phyloP scores from a whole-genome alignment of 192 early-diverging fungal genomes.

The Coemansia sp. region DNA sequence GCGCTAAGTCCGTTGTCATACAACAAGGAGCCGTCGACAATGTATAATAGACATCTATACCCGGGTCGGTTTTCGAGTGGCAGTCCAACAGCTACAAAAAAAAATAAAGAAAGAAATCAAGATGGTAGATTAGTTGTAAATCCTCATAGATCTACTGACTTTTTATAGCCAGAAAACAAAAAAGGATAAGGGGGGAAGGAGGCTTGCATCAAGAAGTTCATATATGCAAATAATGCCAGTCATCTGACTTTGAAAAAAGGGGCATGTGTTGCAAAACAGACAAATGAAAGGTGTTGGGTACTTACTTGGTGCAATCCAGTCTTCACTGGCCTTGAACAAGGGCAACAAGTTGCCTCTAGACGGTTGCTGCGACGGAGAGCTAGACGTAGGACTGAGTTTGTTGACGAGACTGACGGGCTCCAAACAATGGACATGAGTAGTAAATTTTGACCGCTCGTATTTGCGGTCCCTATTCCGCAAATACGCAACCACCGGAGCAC shows the following conservation, averaged over 20 bases:
- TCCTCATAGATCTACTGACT: background rate
- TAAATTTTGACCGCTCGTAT: slow-evolving; percentile 36
- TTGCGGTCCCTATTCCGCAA: slow-evolving; percentile 30
- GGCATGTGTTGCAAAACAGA: no score
- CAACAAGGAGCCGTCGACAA: slow-evolving; percentile 46
- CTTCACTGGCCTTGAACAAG: slow-evolving; percentile 53
- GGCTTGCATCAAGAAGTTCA: slow-evolving; percentile 30
- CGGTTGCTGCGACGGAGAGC: slow-evolving; percentile 1
- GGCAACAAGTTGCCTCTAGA: slow-evolving; percentile 43
- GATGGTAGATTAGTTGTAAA: background rate
- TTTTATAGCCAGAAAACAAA: background rate
- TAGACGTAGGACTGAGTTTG: slow-evolving; percentile 7
- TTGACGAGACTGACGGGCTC: slow-evolving; percentile 39
- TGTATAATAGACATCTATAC: slow-evolving; percentile 47
- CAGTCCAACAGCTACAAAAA: slow-evolving; percentile 49
- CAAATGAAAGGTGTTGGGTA: slow-evolving; percentile 24
- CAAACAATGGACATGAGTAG: slow-evolving; percentile 43
- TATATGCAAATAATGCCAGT: slow-evolving; percentile 30
- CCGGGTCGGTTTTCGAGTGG: slow-evolving; percentile 50
- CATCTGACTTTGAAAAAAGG: background rate
- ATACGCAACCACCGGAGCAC: slow-evolving; percentile 25
- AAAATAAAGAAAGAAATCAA: slow-evolving; percentile 14
- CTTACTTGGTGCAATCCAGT: slow-evolving; percentile 58
- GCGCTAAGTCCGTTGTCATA: slow-evolving; percentile 50
- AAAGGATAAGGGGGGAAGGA: slow-evolving; percentile 2